phyloP scores from a whole-genome alignment of 2,329 filamentous ascomycete genomes.

The Microdochium trichocladiopsis region DNA sequence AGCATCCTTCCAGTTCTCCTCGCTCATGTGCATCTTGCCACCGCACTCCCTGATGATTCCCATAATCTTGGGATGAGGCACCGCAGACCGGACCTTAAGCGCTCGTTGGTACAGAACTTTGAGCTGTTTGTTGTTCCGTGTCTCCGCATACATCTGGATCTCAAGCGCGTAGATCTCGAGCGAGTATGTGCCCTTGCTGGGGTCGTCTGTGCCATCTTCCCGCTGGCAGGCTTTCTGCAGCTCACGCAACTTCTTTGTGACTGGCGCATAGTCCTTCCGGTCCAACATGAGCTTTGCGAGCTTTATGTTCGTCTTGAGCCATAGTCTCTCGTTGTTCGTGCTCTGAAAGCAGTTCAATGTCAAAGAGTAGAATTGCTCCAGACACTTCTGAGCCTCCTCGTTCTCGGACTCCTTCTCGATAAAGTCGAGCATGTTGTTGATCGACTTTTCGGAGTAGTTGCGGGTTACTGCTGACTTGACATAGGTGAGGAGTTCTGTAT shows the following conservation, averaged over 20 bases:
- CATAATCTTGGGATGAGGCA: constrained; percentile 98
- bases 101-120: constrained; percentile 90
- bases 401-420: constrained; percentile 82
- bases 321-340: constrained; percentile 94
- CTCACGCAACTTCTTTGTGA: constrained; percentile 79
- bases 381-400: constrained; percentile 65
- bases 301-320: constrained; percentile 98
- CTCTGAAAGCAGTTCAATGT: constrained; percentile 93
- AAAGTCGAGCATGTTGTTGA: constrained; percentile 98
- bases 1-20: constrained; percentile 98
- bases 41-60: constrained; percentile 97
- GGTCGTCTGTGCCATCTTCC: constrained; percentile 81
- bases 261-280: constrained; percentile 75
- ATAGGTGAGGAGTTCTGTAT: constrained; percentile 90
- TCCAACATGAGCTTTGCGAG: constrained; percentile 86
- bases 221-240: constrained; percentile 84
- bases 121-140: constrained; percentile 93
- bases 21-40: constrained; percentile 99
- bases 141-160: constrained; percentile 98
- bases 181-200: constrained; percentile 92
- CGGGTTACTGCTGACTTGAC: constrained; percentile 94
- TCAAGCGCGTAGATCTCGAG: constrained; percentile 94
- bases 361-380: constrained; percentile 92
- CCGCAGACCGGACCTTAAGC: constrained; percentile 87
- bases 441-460: constrained; percentile 98